Evolutionary conservation across 495 filamentous ascomycete species (phyloP).

Genomic region (Hypoxylon lienhwacheense): DNA sequence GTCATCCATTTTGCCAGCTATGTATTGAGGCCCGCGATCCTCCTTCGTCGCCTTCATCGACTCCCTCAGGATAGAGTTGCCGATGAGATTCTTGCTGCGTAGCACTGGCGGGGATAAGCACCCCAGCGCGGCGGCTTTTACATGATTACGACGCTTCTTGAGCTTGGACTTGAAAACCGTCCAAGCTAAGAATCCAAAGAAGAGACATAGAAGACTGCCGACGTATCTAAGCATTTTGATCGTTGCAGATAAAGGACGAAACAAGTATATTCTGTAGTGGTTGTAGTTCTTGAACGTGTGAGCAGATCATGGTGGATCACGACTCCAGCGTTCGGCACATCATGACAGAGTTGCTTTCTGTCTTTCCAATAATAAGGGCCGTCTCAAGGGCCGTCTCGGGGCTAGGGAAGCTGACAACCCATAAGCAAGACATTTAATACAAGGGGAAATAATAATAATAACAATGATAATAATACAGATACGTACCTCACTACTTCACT

Average conservation of each 20-base stretch:
- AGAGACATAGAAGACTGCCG: slow-evolving; percentile 6
- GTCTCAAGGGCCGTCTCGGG: no score
- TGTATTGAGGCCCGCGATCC: slow-evolving; percentile 40
- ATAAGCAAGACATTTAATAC: no score
- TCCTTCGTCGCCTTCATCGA: slow-evolving; percentile 37
- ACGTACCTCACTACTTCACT: no score
- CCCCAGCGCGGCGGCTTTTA: slow-evolving; percentile 32
- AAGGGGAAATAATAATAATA: no score
- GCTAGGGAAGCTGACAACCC: no score
- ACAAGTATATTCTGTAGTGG: not conserved
- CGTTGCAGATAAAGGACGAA: not conserved
- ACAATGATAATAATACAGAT: no score
- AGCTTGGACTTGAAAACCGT: slow-evolving; percentile 30
- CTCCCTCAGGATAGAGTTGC: slow-evolving; percentile 36
- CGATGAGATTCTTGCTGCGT: slow-evolving; percentile 39
- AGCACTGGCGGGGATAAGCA: slow-evolving; percentile 37
- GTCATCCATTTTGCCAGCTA: slow-evolving; percentile 26
- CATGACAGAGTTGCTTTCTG: no score
- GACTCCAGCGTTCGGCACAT: no score
- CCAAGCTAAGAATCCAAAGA: slow-evolving; percentile 13
- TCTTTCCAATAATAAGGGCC: no score
- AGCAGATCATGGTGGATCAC: no score
- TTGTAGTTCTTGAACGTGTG: not conserved
- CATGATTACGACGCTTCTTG: slow-evolving; percentile 29
- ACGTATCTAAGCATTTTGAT: slow-evolving; percentile 20